phyloP scores from a whole-genome alignment of 2,329 filamentous ascomycete genomes.

The Colletotrichum cuscutae region DNA sequence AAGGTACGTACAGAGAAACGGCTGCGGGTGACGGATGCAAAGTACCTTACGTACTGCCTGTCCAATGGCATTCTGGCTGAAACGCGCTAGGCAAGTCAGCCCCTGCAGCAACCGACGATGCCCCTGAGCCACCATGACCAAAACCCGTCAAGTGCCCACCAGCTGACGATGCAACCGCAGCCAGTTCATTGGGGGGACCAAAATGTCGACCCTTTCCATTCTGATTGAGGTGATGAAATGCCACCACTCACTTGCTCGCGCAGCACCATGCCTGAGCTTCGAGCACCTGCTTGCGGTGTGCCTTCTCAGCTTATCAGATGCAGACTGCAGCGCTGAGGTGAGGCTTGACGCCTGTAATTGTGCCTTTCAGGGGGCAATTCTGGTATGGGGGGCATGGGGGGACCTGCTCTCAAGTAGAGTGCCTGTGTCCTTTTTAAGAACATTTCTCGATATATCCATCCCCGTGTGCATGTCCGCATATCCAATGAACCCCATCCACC shows the following conservation, averaged over 20 bases:
- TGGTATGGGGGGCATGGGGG: too few relatives aligned
- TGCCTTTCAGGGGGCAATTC: neutral
- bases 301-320: neutral
- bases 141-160: neutral
- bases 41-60: neutral
- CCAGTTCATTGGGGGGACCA: neutral
- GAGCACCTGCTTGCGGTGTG: too few relatives aligned
- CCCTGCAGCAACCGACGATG: constrained; percentile 25
- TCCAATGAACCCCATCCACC: neutral
- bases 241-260: neutral
- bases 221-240: neutral
- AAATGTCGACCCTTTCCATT: neutral
- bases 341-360: neutral
- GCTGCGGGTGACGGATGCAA: neutral
- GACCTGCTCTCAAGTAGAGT: neutral
- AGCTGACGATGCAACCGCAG: constrained; percentile 8
- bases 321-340: neutral
- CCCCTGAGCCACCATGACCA: constrained; percentile 18
- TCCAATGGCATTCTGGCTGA: constrained; percentile 31
- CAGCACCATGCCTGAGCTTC: neutral
- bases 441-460: neutral
- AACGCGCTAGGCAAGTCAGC: constrained; percentile 24
- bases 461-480: neutral
- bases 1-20: neutral
- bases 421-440: neutral